Base-by-base conservation (phyloP, 768 basidiomycete genomes). In the Nidularia pulvinata region DNA sequence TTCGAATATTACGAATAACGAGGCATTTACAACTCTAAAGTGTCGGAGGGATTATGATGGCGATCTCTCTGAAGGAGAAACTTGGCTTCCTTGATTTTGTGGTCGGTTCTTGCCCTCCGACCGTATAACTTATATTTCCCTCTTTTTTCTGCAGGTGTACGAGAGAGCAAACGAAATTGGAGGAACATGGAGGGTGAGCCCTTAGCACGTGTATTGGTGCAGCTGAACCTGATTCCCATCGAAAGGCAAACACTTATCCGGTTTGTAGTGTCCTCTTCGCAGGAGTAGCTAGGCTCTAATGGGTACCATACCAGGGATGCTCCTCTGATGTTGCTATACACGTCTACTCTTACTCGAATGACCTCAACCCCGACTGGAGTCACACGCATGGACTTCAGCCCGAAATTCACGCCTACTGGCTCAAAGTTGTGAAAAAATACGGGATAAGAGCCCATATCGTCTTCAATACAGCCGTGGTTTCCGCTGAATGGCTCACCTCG, bases 361-460 rank as follows among this genome's bases (percentile, higher is more conserved):
- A 76, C 36, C 67, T 69, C n/a, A 69, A 71, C 16, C 66, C 73
- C 7, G 58, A 73, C 51, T 80, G 79, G 79, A 67, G 61, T 7
- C 53, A 59, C 37, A 64, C 71, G 9, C 74, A 74, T 53, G 68
- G 72, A n/a, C 59, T 61, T 33, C 78, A 79, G 53, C 68, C 70
- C 6, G 69, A 79, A 51, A 73, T 80, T 50, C 66, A 69, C 33
- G 64, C 62, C 6, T 80, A 78, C 56, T 74, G 71, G 70, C 56
- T 66, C 11, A 42, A 54, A 6, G 62, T 79, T 5, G 45, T 22
- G 22, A 5, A n/a, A n/a, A 46, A 46, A 30, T 46, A 46, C 6
- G 11, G 13, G 13, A n/a, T 46, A n/a, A n/a, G 10, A n/a, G 10
- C 45, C 10, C 45, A 46, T 22, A 46, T 46, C 25, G 45, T 46